Conservation (phyloP, 83 land plant species). For the Diphasiastrum complanatum region DNA sequence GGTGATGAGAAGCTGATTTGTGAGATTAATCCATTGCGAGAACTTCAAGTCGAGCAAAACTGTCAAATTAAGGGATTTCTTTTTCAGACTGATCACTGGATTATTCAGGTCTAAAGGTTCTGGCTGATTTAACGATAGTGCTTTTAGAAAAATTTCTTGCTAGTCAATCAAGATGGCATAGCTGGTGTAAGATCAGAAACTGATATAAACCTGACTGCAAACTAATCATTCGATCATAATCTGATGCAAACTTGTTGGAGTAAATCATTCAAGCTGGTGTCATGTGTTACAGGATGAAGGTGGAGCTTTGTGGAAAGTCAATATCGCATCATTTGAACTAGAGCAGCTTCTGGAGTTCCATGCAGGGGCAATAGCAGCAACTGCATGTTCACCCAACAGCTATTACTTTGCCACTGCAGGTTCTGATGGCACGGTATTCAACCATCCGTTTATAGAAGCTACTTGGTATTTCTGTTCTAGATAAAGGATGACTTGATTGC, state of each 20-base stretch:
- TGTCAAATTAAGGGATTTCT: constrained; percentile 35
- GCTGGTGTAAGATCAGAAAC: not conserved
- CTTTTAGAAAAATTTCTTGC: not conserved
- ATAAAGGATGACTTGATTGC: too few relatives aligned
- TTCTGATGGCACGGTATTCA: constrained; percentile 37
- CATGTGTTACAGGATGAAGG: constrained; percentile 33
- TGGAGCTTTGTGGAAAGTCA: constrained; percentile 39
- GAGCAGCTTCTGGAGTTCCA: constrained; percentile 36
- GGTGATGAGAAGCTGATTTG: constrained; percentile 44
- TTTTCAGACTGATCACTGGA: constrained; percentile 38
- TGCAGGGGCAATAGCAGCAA: constrained; percentile 31
- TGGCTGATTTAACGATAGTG: constrained; percentile 2
- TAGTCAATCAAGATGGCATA: not conserved
- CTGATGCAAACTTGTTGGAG: too few relatives aligned
- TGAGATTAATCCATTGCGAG: constrained; percentile 34
- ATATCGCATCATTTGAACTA: constrained; percentile 33
- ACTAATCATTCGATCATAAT: too few relatives aligned
- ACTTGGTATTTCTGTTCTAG: too few relatives aligned
- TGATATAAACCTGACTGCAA: too few relatives aligned
- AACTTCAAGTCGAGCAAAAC: constrained; percentile 30
- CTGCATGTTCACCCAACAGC: constrained; percentile 34
- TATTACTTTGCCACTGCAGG: constrained; percentile 33
- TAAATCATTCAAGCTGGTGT: not conserved
- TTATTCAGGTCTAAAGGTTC: constrained; percentile 38
- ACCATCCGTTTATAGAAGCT: too few relatives aligned